phyloP scores from a whole-genome alignment of 148 eudicot genomes.

The Vaccinium vitisidaea region DNA sequence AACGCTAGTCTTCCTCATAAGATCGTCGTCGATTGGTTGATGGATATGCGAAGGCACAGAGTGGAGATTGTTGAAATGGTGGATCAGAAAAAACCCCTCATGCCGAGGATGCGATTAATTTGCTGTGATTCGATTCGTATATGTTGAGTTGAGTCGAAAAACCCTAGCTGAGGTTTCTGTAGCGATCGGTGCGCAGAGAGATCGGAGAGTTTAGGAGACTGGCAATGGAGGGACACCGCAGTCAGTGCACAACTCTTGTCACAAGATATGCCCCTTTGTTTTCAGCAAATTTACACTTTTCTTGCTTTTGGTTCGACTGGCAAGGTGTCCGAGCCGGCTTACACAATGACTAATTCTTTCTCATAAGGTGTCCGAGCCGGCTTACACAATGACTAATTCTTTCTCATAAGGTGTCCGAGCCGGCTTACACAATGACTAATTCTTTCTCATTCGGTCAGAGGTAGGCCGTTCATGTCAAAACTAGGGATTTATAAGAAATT shows the following conservation, averaged over 20 bases:
- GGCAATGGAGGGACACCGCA: not conserved
- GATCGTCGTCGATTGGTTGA: conserved; percentile 1
- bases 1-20: conserved; percentile 36
- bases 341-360: too few relatives aligned
- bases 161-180: conserved; percentile 15
- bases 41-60: not conserved
- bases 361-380: too few relatives aligned
- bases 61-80: not conserved
- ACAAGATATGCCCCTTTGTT: not conserved
- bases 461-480: too few relatives aligned
- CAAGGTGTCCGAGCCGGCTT: too few relatives aligned
- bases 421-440: too few relatives aligned
- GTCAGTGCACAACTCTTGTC: not conserved
- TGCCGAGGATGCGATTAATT: not conserved
- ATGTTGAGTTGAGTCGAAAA: not conserved
- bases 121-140: not conserved
- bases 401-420: too few relatives aligned
- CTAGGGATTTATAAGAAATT: too few relatives aligned
- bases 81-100: not conserved
- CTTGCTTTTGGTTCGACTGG: too few relatives aligned
- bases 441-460: too few relatives aligned
- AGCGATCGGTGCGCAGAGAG: not conserved
- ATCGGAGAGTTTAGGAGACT: not conserved
- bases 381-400: too few relatives aligned
- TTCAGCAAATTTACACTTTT: not conserved